Percentiles rank a stretch among this genome's conserved stretches.
These are phyloP conservation scores for Kwoniella mangroviensis DNA, from an alignment of 768 basidiomycete genomes.

Conservation along the genomic window DNA sequence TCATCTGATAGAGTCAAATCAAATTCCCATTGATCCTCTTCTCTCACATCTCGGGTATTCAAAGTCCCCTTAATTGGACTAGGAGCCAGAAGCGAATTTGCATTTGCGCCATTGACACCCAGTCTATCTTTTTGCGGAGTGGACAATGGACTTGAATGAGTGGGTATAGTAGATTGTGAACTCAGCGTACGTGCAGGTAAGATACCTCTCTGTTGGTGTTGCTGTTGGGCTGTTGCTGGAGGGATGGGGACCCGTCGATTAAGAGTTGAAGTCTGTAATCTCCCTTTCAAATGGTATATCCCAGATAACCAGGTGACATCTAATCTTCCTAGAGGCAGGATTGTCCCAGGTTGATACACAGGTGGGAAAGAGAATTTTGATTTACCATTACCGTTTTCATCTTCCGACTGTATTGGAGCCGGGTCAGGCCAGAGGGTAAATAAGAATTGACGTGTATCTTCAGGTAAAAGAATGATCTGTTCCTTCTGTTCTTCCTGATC, in stretches of 20 bases:
- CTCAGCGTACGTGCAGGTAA: conserved; percentile 23
- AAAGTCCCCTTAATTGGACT: conserved; percentile 14
- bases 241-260: conserved; percentile 75
- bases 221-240: conserved; percentile 41
- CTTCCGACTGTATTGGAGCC: too few relatives aligned
- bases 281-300: conserved; percentile 80
- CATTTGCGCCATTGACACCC: not conserved
- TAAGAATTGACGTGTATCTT: conserved; percentile 83
- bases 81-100: conserved; percentile 8
- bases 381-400: too few relatives aligned
- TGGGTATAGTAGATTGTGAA: conserved; percentile 5
- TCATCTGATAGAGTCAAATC: conserved; percentile 34
- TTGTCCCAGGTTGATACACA: conserved; percentile 68
- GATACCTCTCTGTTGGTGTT: not conserved
- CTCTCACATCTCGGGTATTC: conserved; percentile 1
- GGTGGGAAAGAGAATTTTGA: conserved; percentile 58
- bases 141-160: not conserved
- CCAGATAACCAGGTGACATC: conserved; percentile 84
- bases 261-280: conserved; percentile 84
- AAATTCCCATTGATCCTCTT: conserved; percentile 36
- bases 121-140: conserved; percentile 6
- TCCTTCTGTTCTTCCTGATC: conserved; percentile 6
- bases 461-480: conserved; percentile 74
- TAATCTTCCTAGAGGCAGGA: conserved; percentile 80
- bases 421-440: too few relatives aligned